phyloP scores from a whole-genome alignment of 495 filamentous ascomycete species.

The Sabuloglossum arenarium region DNA sequence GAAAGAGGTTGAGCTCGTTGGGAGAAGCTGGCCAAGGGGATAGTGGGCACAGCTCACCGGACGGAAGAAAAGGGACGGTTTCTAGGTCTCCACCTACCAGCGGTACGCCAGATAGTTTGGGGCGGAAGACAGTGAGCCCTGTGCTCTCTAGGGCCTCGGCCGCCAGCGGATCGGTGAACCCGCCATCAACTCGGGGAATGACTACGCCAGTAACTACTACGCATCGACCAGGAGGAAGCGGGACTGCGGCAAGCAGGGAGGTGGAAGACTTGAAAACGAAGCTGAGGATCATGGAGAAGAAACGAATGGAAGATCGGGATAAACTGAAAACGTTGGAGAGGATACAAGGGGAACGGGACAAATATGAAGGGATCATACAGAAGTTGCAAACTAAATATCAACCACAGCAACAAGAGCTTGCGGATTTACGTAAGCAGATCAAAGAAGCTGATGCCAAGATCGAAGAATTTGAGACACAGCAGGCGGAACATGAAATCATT shows the following conservation, averaged over 20 bases:
- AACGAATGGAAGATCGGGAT: constrained; percentile 69
- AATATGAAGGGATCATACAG: constrained; percentile 74
- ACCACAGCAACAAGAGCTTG: constrained; percentile 62
- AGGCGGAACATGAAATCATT: constrained; percentile 63
- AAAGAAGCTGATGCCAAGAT: constrained; percentile 51
- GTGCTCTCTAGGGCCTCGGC: not conserved
- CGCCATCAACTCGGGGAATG: not conserved
- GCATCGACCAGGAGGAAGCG: not conserved
- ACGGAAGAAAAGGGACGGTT: constrained; percentile 4
- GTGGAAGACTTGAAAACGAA: constrained; percentile 64
- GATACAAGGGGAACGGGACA: constrained; percentile 59
- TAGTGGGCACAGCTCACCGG: constrained; percentile 11
- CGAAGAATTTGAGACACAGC: constrained; percentile 46
- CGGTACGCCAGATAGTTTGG: not conserved
- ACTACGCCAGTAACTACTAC: not conserved
- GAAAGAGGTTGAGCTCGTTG: constrained; percentile 5
- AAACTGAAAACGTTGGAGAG: constrained; percentile 61
- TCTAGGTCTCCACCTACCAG: constrained; percentile 4
- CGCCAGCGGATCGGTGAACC: not conserved
- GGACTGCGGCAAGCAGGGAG: constrained; percentile 35
- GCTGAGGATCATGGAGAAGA: constrained; percentile 59
- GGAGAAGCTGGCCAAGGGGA: constrained; percentile 14
- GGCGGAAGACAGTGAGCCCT: not conserved
- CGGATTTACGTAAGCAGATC: constrained; percentile 49
- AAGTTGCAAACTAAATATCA: constrained; percentile 83